phyloP scores from a whole-genome alignment of 169 alveolate genomes.

The Cyclospora cayetanensis region DNA sequence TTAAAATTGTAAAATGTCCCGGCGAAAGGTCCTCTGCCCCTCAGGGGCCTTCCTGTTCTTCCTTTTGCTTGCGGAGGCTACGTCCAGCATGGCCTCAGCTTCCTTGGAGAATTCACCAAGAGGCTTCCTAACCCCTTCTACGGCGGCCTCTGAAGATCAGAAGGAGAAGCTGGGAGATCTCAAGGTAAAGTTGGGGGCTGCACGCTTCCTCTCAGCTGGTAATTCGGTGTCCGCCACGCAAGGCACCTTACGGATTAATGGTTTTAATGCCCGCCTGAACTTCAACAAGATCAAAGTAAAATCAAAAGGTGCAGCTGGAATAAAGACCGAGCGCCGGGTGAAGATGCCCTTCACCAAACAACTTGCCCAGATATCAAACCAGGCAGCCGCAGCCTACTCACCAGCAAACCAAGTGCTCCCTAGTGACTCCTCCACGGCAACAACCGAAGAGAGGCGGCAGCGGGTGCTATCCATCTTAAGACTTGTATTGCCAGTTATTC shows the following conservation, averaged over 20 bases:
- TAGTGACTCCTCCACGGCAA: not conserved
- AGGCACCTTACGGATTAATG: not conserved
- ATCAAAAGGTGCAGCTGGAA: not conserved
- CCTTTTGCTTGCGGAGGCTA: no score
- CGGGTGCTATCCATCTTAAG: not conserved
- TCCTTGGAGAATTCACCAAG: no score
- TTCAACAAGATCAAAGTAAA: not conserved
- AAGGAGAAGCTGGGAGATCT: not conserved
- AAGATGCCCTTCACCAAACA: conserved; percentile 4
- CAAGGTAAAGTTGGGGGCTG: not conserved
- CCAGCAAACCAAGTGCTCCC: no score
- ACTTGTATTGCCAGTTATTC: not conserved
- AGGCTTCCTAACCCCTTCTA: no score
- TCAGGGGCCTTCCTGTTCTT: no score
- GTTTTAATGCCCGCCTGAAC: not conserved
- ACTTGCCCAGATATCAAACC: not conserved
- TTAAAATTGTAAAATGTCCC: no score
- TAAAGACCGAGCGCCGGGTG: not conserved
- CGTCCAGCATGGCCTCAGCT: no score
- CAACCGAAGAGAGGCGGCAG: not conserved
- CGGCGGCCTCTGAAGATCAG: no score
- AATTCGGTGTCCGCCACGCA: not conserved
- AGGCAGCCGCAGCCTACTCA: conserved; percentile 7
- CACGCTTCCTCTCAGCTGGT: not conserved
- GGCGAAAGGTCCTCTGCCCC: no score